phyloP scores from a whole-genome alignment of 2,329 filamentous ascomycete genomes.

The Claviceps arundinis region DNA sequence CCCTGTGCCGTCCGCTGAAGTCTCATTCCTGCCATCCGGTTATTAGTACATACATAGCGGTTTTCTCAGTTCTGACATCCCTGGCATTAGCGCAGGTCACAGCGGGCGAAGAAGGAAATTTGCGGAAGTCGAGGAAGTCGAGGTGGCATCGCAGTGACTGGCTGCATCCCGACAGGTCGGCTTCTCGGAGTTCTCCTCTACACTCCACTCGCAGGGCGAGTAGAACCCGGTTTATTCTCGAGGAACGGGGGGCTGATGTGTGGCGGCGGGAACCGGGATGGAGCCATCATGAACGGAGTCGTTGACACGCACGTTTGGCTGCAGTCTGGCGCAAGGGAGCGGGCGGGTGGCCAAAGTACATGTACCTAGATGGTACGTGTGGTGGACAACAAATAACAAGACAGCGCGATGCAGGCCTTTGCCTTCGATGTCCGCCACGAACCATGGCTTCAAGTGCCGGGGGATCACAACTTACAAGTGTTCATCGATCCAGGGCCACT shows the following conservation, averaged over 20 bases:
- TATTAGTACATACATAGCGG: too few relatives aligned
- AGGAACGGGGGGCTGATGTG: neutral
- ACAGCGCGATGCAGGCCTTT: too few relatives aligned
- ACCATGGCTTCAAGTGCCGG: too few relatives aligned
- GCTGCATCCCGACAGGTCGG: constrained; percentile 13
- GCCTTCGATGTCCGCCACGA: too few relatives aligned
- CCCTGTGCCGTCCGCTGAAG: neutral
- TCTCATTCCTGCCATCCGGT: neutral
- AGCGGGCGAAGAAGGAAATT: too few relatives aligned
- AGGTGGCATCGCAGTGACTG: neutral
- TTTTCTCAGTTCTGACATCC: too few relatives aligned
- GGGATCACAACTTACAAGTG: too few relatives aligned
- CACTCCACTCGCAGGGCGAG: neutral
- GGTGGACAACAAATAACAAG: too few relatives aligned
- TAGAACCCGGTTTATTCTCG: constrained; percentile 21
- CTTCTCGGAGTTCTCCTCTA: constrained; percentile 20
- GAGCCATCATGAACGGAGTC: neutral
- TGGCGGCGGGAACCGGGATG: neutral
- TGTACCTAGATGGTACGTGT: too few relatives aligned
- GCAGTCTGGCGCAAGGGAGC: too few relatives aligned
- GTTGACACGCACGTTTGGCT: constrained; percentile 8
- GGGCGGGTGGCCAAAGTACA: too few relatives aligned
- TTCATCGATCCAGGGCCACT: too few relatives aligned
- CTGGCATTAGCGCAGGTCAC: neutral
- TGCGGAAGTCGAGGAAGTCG: neutral